Evolutionary conservation across 2,329 filamentous ascomycete species (phyloP), one percentile per base, ranked within the genome.

Genomic region (Thielaviopsis populi): DNA sequence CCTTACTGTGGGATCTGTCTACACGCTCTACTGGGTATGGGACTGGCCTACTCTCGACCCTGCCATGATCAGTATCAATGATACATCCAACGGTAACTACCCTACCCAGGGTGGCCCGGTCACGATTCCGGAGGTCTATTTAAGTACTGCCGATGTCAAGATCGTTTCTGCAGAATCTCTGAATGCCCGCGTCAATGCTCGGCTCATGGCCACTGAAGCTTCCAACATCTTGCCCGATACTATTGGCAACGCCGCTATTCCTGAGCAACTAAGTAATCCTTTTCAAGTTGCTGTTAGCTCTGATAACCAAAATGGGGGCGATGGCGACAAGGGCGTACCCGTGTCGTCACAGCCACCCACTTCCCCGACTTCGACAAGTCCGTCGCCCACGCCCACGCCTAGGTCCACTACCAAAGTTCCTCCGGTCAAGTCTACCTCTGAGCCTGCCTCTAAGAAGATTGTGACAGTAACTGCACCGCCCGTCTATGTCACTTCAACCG

Each of bases 1-100:
- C 69, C 76, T 83, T 58, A 73, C 80, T n/a, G 73, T 78, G 10
- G 83, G 84, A 54, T 81, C 84, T 37, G 79, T 80, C 33, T 89
- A 91, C 72, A 92, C 90, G 2, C 75, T 96, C 61, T 95, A 96
- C 78, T 97, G 92, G 92, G 86, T 96, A 56, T 97, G 94, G 94
- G 87, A 95, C 73, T 99, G 91, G 89, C 86, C 87, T 2, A 85
- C 83, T 15, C 77, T 83, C 71, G 74, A 76, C 69, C 69, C 70
- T 46, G 73, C 72, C 67, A 73, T 70, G 68, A 74, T 73, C 66
- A 74, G 80, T 68, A 69, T 74, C 42, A 71, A 73, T 17, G 71
- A 70, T 22, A 76, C 74, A 58, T 71, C 71, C 66, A 68, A 74
- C 67, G 75, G 78, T 33, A 72, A 73, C 64, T 79, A 74, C 65